Percentiles rank a stretch among this genome's conserved stretches.
These are phyloP conservation scores for Jamesozyma jinghongensis DNA, from an alignment of 805 yeast genomes.

Conservation along the genomic window DNA sequence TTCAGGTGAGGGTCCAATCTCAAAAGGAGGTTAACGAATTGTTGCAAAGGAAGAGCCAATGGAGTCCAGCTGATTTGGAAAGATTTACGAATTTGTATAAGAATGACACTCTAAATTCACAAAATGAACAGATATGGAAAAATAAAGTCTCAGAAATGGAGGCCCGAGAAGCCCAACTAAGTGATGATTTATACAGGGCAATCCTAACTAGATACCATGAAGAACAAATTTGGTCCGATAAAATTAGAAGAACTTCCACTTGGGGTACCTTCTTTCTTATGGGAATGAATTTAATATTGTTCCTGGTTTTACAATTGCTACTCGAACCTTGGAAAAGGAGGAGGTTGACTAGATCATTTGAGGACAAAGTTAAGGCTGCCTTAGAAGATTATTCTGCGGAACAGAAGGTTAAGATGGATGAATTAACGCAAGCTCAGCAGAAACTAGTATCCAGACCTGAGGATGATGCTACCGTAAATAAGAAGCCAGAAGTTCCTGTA, in stretches of 20 bases:
- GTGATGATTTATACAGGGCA: conserved; percentile 58
- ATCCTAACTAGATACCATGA: conserved; percentile 88
- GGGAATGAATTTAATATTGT: conserved; percentile 75
- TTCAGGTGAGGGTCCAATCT: conserved; percentile 52
- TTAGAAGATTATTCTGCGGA: conserved; percentile 31
- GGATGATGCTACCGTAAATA: too few species aligned
- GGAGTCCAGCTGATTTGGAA: conserved; percentile 76
- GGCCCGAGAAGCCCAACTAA: conserved; percentile 54
- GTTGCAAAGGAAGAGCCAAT: conserved; percentile 70
- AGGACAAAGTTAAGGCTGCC: conserved; percentile 58
- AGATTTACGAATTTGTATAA: conserved; percentile 73
- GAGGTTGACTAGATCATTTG: conserved; percentile 74
- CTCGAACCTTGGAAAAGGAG: conserved; percentile 93
- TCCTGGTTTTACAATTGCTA: conserved; percentile 71
- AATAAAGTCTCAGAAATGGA: conserved; percentile 46
- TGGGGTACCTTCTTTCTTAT: conserved; percentile 92
- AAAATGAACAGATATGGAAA: conserved; percentile 45
- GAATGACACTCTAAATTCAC: conserved; percentile 68
- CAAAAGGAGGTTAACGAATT: conserved; percentile 85
- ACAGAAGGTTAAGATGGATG: neutral
- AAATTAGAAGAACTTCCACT: conserved; percentile 85
- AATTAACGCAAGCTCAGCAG: neutral
- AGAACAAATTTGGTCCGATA: conserved; percentile 97
- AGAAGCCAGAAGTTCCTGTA: too few species aligned
- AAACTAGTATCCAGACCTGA: too few species aligned